These are phyloP conservation scores for Jackrogersella multiformis DNA, from an alignment of 495 filamentous ascomycete species.

Conservation along the genomic window DNA sequence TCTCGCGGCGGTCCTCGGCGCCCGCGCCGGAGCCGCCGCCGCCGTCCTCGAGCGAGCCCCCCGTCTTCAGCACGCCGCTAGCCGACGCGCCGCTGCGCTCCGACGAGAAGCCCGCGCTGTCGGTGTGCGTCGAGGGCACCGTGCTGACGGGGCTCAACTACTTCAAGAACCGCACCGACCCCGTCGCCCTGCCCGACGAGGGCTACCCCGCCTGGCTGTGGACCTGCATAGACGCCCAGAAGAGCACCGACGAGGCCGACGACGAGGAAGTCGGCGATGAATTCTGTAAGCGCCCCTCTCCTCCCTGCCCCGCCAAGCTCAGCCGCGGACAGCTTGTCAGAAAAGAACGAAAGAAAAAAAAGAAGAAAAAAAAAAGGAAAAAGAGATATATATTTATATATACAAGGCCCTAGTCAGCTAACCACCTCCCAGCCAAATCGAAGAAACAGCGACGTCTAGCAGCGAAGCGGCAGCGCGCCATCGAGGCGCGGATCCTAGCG, in stretches of 20 bases:
- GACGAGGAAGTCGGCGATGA: slow-evolving; percentile 68
- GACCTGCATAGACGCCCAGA: slow-evolving; percentile 70
- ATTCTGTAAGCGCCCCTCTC: slow-evolving; percentile 70
- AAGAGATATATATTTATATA: too few species aligned
- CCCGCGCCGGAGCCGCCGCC: slow-evolving; percentile 38
- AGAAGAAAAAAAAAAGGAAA: too few species aligned
- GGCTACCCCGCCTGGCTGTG: slow-evolving; percentile 96
- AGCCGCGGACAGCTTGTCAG: too few species aligned
- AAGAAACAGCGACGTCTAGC: slow-evolving; percentile 77
- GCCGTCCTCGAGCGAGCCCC: slow-evolving; percentile 32
- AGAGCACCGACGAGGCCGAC: slow-evolving; percentile 45
- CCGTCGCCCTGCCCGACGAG: slow-evolving; percentile 78
- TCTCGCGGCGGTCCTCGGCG: slow-evolving; percentile 41
- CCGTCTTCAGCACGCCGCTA: slow-evolving; percentile 34
- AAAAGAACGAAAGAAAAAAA: too few species aligned
- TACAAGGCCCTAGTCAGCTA: background rate
- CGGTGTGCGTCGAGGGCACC: slow-evolving; percentile 72
- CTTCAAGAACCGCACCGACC: slow-evolving; percentile 75
- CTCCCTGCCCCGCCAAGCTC: too few species aligned
- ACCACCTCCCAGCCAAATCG: slow-evolving; percentile 70
- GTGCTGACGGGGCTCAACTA: slow-evolving; percentile 84
- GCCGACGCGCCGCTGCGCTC: slow-evolving; percentile 17
- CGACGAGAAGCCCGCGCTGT: slow-evolving; percentile 41
- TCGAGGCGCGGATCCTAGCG: slow-evolving; percentile 70
- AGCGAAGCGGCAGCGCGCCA: slow-evolving; percentile 69